phyloP scores from a whole-genome alignment of 202 grass and related monocot genomes.

The Digitaria exilis region DNA sequence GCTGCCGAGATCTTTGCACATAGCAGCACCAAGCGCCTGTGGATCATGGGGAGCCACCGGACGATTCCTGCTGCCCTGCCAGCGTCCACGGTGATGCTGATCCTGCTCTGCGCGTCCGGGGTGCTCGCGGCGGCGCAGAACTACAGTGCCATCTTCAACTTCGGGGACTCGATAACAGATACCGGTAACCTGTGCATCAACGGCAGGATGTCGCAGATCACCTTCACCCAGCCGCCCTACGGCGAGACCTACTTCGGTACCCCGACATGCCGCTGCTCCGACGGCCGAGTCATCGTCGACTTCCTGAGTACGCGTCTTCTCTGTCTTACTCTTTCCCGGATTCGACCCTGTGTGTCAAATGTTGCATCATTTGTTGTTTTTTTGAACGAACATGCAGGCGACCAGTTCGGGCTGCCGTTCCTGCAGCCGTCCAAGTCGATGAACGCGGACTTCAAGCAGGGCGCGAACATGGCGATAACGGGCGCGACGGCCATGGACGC shows the following conservation, averaged over 20 bases:
- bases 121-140: conserved; percentile 50
- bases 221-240: conserved; percentile 81
- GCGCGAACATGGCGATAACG: conserved; percentile 93
- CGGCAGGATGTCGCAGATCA: conserved; percentile 58
- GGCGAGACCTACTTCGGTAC: conserved; percentile 82
- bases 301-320: conserved; percentile 59
- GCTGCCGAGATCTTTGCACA: conserved; percentile 2
- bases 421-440: conserved; percentile 67
- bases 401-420: conserved; percentile 66
- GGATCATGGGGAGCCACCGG: conserved; percentile 6
- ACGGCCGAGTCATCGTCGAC: conserved; percentile 84
- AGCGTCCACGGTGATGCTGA: background rate
- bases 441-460: conserved; percentile 62
- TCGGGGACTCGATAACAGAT: conserved; percentile 90
- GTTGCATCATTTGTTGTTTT: no score
- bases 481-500: conserved; percentile 79
- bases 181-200: conserved; percentile 82
- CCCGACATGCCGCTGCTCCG: conserved; percentile 78
- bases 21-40: no score
- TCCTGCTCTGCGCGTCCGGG: conserved; percentile 14
- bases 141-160: conserved; percentile 83
- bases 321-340: no score
- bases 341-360: no score
- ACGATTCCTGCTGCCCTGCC: background rate
- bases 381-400: no score